These are phyloP conservation scores for Fusarium scirpi DNA, from an alignment of 2,329 filamentous ascomycete genomes.

Conservation along the genomic window DNA sequence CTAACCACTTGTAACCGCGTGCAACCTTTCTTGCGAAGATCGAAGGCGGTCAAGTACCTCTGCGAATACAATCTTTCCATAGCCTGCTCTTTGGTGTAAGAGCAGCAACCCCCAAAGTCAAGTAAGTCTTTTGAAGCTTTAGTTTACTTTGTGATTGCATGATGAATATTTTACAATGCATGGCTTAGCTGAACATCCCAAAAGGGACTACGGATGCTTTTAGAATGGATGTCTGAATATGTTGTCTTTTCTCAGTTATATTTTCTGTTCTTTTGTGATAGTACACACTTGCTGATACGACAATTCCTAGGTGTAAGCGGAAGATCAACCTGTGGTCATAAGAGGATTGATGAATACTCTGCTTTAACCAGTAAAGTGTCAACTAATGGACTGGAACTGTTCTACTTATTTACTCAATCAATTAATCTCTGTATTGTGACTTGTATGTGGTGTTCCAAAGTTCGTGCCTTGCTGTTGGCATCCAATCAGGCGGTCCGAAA, in stretches of 20 bases:
- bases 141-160: slow-evolving; percentile 19
- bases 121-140: slow-evolving; percentile 23
- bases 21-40: not conserved
- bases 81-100: not conserved
- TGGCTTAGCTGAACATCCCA: slow-evolving; percentile 52
- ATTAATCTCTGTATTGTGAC: not conserved
- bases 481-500: not conserved
- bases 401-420: too few relatives aligned
- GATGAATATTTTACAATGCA: slow-evolving; percentile 50
- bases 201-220: slow-evolving; percentile 42
- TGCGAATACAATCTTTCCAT: not conserved
- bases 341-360: not conserved
- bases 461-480: not conserved
- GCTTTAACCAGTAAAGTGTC: not conserved
- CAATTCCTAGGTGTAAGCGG: slow-evolving; percentile 3
- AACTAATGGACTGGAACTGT: not conserved
- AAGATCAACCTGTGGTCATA: not conserved
- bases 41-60: not conserved
- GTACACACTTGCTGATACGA: slow-evolving; percentile 9
- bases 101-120: not conserved
- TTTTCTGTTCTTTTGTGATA: not conserved
- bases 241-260: not conserved
- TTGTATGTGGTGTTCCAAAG: not conserved
- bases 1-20: not conserved
- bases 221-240: slow-evolving; percentile 50